Evolutionary conservation across 2,329 filamentous ascomycete genomes (phyloP), one percentile per base, ranked within the genome.

Genomic region (Cladosporium cucumerinum): DNA sequence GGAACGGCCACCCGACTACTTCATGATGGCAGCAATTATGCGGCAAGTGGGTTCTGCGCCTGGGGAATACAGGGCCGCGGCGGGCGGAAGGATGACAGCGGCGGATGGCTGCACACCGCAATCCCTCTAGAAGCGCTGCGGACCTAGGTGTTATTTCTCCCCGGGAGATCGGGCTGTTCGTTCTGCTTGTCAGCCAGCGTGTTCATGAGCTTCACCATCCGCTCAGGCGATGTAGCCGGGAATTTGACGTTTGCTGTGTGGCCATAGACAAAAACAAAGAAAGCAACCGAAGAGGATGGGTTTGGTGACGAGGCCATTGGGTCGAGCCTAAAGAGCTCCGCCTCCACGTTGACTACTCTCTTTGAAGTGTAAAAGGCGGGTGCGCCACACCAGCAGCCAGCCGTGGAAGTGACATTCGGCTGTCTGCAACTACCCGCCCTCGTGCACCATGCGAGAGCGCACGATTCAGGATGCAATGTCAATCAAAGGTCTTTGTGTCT

Each of bases 31-130:
- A 51, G 25, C 32, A 36, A 3, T 51, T 51, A 30, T 46, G 58
- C 58, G 43, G 46, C 58, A 51, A 51, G 43, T 32, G 49, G 23
- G 49, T 18, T 43, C 48, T 62, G 60, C 49, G 49, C 60, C 49
- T 62, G 49, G 49, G 60, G 60, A 55, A 62, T 62, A 62, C 60
- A 62, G 59, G 59, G 60, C 60, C 60, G 60, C 49, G 54, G 60
- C 60, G 48, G 49, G 49, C 26, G 32, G 23, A 46, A 21, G 60
- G 60, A 46, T 36, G 51, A 34, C 21, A 21, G 32, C 60, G 30
- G 18, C 60, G 49, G 49, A 26, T 54, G 60, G 23, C 60, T 43
- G 60, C 60, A 62, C 60, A 62, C 60, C 60, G 60, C 60, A 62
- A 51, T n/a, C 34, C 60, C 34, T 46, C 54, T 23, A 46, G 32